Percentiles rank a stretch among this genome's conserved stretches.
These are phyloP conservation scores for Citeromyces matritensis DNA, from an alignment of 805 yeast genomes.

Conservation along the genomic window DNA sequence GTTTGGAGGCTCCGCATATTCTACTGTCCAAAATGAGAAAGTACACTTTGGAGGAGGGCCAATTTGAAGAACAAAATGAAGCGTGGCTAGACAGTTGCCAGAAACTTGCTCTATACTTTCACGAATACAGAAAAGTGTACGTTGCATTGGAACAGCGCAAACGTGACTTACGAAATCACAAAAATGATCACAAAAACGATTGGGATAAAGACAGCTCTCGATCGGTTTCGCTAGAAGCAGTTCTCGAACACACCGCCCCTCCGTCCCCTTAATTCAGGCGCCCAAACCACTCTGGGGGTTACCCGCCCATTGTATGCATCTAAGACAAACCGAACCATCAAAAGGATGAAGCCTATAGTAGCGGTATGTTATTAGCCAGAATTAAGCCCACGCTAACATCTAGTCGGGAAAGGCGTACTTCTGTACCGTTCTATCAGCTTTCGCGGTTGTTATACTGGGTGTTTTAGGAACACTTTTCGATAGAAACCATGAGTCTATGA, in stretches of 20 bases:
- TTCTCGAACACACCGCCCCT: neutral
- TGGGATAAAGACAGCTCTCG: neutral
- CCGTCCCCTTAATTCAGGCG: neutral
- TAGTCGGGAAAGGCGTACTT: constrained; percentile 85
- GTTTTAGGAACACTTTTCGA: constrained; percentile 76
- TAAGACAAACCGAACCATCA: neutral
- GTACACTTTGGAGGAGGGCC: too few species aligned
- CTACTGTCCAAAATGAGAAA: too few species aligned
- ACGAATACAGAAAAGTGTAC: too few species aligned
- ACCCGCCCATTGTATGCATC: neutral
- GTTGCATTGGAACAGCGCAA: too few species aligned
- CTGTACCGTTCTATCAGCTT: constrained; percentile 85
- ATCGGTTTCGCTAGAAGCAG: neutral
- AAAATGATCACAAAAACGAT: neutral
- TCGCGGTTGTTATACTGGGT: constrained; percentile 78
- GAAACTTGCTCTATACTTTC: too few species aligned
- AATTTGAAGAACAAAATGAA: too few species aligned
- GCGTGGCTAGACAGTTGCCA: too few species aligned
- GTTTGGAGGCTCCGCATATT: too few species aligned
- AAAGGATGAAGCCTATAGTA: neutral
- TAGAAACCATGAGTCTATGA: constrained; percentile 74
- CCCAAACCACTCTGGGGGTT: neutral
- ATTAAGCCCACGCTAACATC: neutral
- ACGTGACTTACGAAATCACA: neutral
- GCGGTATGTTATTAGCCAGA: neutral